These are phyloP conservation scores for Botrytis hyacinthi DNA, from an alignment of 2,329 filamentous ascomycete genomes.

Conservation along the genomic window DNA sequence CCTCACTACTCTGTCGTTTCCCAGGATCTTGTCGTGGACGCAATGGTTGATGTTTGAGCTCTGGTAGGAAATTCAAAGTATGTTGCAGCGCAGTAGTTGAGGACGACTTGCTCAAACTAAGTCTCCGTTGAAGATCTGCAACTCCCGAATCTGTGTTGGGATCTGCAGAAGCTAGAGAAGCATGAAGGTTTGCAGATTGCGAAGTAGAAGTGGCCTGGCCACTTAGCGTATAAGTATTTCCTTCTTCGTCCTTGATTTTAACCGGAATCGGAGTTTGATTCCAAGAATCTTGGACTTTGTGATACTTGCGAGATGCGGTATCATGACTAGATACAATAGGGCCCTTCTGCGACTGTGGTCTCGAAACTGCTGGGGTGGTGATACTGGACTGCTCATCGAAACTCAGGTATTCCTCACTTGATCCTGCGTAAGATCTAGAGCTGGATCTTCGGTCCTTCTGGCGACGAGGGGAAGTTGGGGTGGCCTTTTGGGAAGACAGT, in stretches of 20 bases:
- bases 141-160: slow-evolving; percentile 18
- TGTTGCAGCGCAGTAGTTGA: slow-evolving; percentile 24
- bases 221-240: neutral
- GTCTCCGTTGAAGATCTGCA: slow-evolving; percentile 18
- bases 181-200: slow-evolving; percentile 4
- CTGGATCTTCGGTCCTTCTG: slow-evolving; percentile 16
- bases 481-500: neutral
- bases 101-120: slow-evolving; percentile 28
- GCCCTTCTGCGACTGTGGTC: slow-evolving; percentile 33
- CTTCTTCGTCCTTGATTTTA: neutral
- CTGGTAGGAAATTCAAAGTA: slow-evolving; percentile 40
- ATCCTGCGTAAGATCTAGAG: slow-evolving; percentile 30
- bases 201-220: neutral
- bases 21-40: slow-evolving; percentile 35
- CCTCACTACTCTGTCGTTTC: slow-evolving; percentile 24
- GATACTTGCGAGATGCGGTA: neutral
- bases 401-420: slow-evolving; percentile 35
- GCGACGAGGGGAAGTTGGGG: neutral
- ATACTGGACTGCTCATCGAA: slow-evolving; percentile 33
- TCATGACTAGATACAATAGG: neutral
- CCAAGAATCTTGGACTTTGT: slow-evolving; percentile 7
- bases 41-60: slow-evolving; percentile 44
- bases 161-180: slow-evolving; percentile 21
- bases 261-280: slow-evolving; percentile 4
- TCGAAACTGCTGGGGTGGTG: slow-evolving; percentile 34